Evolutionary conservation across 306 rosid species (phyloP).

Genomic region (Acmispon strigosus): DNA sequence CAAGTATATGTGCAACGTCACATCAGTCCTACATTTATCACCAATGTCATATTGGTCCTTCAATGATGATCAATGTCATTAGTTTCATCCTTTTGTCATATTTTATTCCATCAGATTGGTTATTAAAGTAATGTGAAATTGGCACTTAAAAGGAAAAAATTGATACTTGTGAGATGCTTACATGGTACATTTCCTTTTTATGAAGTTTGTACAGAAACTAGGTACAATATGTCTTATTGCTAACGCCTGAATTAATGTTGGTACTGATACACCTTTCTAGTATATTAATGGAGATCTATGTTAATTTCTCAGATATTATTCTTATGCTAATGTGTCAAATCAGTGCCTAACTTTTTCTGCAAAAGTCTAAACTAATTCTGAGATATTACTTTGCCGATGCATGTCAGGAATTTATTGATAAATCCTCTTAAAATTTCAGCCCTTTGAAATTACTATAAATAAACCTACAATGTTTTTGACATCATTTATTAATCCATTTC

Average conservation of each 20-base stretch:
- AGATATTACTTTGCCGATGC: not conserved
- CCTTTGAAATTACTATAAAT: conserved; percentile 8
- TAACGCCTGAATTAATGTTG: not conserved
- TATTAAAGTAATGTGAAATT: not conserved
- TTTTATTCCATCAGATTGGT: not conserved
- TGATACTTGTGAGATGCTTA: not conserved
- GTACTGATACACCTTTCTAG: not conserved
- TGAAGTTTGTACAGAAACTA: not conserved
- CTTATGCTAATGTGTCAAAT: not conserved
- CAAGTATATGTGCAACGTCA: not conserved
- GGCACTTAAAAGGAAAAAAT: not conserved
- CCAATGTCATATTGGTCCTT: not conserved
- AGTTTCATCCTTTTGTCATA: not conserved
- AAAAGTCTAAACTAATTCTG: not conserved
- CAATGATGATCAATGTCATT: not conserved
- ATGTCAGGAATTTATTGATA: not conserved
- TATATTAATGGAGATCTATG: not conserved
- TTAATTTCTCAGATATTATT: not conserved
- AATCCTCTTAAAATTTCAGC: not conserved
- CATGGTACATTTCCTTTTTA: not conserved
- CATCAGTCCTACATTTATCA: not conserved
- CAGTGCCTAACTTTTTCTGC: not conserved
- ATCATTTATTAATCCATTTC: conserved; percentile 12
- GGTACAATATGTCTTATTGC: not conserved
- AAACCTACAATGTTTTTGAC: conserved; percentile 13